phyloP scores from a whole-genome alignment of 208 protist genomes.

The Angomonas ambiguus region DNA sequence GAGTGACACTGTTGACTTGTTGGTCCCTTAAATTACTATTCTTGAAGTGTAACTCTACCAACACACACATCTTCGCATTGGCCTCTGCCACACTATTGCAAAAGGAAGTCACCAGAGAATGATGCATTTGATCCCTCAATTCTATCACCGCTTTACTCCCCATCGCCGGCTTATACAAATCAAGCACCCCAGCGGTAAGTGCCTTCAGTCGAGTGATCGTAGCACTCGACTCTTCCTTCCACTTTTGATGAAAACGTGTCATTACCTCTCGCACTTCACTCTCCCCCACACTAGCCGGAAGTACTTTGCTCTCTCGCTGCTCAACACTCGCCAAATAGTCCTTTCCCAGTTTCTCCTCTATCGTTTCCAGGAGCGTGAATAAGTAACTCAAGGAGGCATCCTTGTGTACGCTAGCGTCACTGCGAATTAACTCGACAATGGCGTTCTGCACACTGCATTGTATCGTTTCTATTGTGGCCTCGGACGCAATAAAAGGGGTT shows the following conservation, averaged over 20 bases:
- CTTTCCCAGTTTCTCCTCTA: conserved; percentile 26
- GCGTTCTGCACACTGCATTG: conserved; percentile 28
- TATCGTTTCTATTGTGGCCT: conserved; percentile 14
- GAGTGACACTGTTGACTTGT: conserved; percentile 44
- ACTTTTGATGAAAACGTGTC: conserved; percentile 33
- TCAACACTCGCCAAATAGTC: conserved; percentile 27
- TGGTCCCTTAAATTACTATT: conserved; percentile 50
- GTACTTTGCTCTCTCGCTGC: not conserved
- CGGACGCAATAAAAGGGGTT: not conserved
- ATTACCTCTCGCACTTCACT: conserved; percentile 21
- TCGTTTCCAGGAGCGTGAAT: conserved; percentile 25
- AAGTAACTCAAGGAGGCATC: conserved; percentile 22
- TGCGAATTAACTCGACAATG: conserved; percentile 25
- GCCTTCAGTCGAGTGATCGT: conserved; percentile 13
- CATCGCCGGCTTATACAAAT: not conserved
- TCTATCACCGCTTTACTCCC: conserved; percentile 9
- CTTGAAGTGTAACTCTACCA: conserved; percentile 32
- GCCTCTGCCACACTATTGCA: conserved; percentile 34
- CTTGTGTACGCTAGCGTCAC: conserved; percentile 23
- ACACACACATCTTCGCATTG: conserved; percentile 32
- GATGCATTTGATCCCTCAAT: not conserved
- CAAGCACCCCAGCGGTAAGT: not conserved
- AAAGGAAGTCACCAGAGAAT: conserved; percentile 18
- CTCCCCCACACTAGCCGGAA: conserved; percentile 26
- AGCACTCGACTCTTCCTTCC: conserved; percentile 20